Evolutionary conservation across 176 grass and related monocot species (phyloP).

Genomic region (Zizania latifolia): DNA sequence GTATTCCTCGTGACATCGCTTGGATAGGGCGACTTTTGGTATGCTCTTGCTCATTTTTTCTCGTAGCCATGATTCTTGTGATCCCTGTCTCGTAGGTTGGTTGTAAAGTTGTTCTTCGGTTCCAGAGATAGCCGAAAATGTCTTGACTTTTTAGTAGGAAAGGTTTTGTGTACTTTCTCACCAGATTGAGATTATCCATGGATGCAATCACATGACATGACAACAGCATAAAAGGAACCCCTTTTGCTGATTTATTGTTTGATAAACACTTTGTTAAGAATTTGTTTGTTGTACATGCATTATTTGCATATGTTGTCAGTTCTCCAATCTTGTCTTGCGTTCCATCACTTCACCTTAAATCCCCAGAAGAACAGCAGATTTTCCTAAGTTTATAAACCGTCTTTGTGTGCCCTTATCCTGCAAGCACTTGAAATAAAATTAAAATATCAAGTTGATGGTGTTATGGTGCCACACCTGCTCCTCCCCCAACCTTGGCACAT

Average conservation of each 20-base stretch:
- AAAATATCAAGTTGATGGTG: not conserved
- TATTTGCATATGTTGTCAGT: no score
- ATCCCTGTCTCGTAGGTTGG: conserved; percentile 24
- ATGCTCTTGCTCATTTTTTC: conserved; percentile 26
- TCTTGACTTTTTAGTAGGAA: not conserved
- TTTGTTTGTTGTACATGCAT: no score
- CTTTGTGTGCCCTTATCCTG: not conserved
- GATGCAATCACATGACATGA: not conserved
- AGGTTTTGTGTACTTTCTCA: not conserved
- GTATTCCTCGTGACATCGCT: conserved; percentile 34
- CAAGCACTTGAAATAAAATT: not conserved
- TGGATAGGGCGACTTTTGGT: conserved; percentile 35
- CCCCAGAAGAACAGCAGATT: not conserved
- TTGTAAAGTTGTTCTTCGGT: not conserved
- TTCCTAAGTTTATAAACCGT: not conserved
- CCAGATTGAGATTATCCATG: not conserved
- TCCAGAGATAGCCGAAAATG: not conserved
- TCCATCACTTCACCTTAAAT: not conserved
- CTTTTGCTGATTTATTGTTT: not conserved
- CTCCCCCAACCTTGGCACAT: no score
- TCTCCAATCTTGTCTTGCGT: not conserved
- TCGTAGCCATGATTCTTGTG: conserved; percentile 40
- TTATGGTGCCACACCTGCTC: not conserved
- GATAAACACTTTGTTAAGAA: no score
- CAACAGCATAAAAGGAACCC: not conserved